These are phyloP conservation scores for Aspergillus persii DNA, from an alignment of 2,329 filamentous ascomycete genomes.

Conservation along the genomic window DNA sequence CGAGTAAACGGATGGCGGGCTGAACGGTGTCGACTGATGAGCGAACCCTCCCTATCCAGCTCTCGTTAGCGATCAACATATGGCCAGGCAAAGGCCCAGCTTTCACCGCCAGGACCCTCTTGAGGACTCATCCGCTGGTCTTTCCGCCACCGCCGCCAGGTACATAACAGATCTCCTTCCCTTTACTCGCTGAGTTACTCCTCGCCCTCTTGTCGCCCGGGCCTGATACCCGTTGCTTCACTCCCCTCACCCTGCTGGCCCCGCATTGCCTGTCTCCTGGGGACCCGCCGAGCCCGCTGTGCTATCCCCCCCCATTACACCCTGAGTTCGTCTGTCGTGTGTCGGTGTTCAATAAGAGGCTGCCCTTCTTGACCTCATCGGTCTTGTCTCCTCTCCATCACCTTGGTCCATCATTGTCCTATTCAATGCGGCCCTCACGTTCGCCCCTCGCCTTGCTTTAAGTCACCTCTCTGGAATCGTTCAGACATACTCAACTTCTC, in stretches of 20 bases:
- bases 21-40: slow-evolving; percentile 36
- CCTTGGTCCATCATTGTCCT: not conserved
- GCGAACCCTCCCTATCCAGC: slow-evolving; percentile 30
- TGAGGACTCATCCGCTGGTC: slow-evolving; percentile 40
- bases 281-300: slow-evolving; percentile 1
- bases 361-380: not conserved
- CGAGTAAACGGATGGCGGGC: slow-evolving; percentile 43
- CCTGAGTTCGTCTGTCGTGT: not conserved
- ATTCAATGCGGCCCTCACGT: not conserved
- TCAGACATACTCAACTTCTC: slow-evolving; percentile 55
- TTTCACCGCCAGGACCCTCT: slow-evolving; percentile 43
- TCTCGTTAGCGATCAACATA: slow-evolving; percentile 40
- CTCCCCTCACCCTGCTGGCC: slow-evolving; percentile 4
- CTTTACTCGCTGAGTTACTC: slow-evolving; percentile 8
- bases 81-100: slow-evolving; percentile 48
- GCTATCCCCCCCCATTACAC: not conserved
- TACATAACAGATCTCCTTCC: slow-evolving; percentile 30
- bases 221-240: not conserved
- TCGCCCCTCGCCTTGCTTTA: slow-evolving; percentile 9
- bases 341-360: not conserved
- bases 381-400: not conserved
- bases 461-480: slow-evolving; percentile 10
- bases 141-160: slow-evolving; percentile 34
- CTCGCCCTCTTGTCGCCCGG: slow-evolving; percentile 1
- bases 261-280: slow-evolving; percentile 5